These are phyloP conservation scores for Geotrichum candidum DNA, from an alignment of 1,139 yeast species.

Conservation along the genomic window DNA sequence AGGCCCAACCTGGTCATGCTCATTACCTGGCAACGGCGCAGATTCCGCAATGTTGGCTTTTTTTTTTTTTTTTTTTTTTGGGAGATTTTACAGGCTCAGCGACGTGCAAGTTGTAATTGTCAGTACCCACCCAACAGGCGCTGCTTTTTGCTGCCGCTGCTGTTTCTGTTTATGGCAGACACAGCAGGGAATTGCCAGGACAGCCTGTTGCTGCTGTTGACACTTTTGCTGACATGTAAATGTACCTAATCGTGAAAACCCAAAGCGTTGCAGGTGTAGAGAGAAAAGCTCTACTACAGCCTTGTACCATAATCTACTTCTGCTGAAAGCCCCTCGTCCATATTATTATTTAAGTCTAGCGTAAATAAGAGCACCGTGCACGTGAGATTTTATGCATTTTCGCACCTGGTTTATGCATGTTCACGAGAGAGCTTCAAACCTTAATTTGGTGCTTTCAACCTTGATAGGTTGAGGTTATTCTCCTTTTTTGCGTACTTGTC, in stretches of 20 bases:
- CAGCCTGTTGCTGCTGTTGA: neutral
- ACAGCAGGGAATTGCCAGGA: neutral
- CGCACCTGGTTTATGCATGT: neutral
- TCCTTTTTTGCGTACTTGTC: neutral
- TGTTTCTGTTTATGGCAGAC: neutral
- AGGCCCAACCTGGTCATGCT: neutral
- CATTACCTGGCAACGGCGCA: neutral
- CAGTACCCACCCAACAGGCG: neutral
- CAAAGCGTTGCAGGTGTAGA: neutral
- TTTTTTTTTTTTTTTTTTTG: no score
- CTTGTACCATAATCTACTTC: neutral
- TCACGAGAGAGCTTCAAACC: neutral
- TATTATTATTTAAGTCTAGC: neutral
- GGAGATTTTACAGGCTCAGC: neutral
- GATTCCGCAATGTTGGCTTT: neutral
- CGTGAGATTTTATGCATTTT: neutral
- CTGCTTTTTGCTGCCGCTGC: neutral
- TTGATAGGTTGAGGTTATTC: neutral
- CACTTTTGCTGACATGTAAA: neutral
- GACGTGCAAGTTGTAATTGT: neutral
- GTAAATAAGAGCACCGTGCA: neutral
- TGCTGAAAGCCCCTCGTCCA: neutral
- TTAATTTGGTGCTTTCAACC: neutral
- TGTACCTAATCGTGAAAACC: neutral
- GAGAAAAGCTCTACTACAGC: neutral